phyloP scores from a whole-genome alignment of 352 stramenopile species.

The Phytophthora meadii region DNA sequence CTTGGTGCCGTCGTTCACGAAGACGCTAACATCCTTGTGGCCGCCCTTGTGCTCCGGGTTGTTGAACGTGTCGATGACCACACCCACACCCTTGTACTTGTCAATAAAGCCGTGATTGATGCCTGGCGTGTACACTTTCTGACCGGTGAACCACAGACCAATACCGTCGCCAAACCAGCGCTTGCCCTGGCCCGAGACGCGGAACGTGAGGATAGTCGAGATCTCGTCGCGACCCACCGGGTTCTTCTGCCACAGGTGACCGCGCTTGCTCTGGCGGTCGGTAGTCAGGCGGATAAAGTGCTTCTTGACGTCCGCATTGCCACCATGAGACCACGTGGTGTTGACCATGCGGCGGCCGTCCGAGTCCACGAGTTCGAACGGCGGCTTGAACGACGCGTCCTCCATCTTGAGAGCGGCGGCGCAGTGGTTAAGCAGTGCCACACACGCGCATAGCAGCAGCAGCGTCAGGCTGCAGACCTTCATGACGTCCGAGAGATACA shows the following conservation, averaged over 20 bases:
- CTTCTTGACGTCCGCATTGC: conserved; percentile 82
- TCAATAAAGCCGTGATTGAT: conserved; percentile 83
- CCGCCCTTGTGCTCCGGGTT: conserved; percentile 85
- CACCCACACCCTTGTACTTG: conserved; percentile 75
- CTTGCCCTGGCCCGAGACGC: conserved; percentile 83
- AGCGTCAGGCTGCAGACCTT: conserved; percentile 40
- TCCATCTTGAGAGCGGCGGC: conserved; percentile 54
- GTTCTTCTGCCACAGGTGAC: conserved; percentile 80
- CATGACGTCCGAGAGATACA: conserved; percentile 27
- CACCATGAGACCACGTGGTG: conserved; percentile 77
- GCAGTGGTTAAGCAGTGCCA: conserved; percentile 18
- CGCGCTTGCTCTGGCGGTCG: conserved; percentile 86
- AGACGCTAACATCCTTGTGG: conserved; percentile 86
- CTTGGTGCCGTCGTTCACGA: conserved; percentile 85
- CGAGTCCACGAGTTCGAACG: conserved; percentile 73
- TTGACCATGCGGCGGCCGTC: conserved; percentile 74
- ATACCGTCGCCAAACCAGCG: conserved; percentile 89
- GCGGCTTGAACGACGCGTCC: conserved; percentile 77
- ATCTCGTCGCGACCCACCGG: conserved; percentile 60
- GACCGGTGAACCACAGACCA: conserved; percentile 80
- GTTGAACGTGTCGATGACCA: conserved; percentile 88
- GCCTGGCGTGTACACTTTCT: conserved; percentile 61
- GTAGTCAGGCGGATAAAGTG: conserved; percentile 90
- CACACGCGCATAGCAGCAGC: conserved; percentile 40
- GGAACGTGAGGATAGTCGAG: conserved; percentile 79